Evolutionary conservation across 441 rosid genomes (phyloP).

Genomic region (Capsella rubella): DNA sequence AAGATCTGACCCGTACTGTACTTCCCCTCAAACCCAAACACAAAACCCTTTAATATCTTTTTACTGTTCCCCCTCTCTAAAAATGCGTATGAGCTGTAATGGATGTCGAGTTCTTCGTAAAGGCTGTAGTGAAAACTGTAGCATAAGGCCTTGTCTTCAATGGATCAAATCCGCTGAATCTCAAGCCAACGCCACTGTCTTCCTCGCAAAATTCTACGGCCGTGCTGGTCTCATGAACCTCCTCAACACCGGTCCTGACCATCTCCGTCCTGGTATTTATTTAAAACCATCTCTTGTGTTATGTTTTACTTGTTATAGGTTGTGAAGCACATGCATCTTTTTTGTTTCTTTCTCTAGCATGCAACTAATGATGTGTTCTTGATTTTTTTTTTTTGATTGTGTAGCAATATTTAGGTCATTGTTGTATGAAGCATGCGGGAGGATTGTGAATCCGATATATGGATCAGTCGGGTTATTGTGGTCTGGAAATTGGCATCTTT

Average conservation of each 20-base stretch:
- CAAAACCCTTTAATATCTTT: not conserved
- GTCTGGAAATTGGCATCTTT: slow-evolving; percentile 79
- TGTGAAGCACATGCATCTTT: too few species aligned
- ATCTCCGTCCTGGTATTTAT: slow-evolving; percentile 68
- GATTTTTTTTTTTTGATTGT: not conserved
- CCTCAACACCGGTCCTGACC: slow-evolving; percentile 74
- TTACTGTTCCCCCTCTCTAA: slow-evolving; percentile 6
- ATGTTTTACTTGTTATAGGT: not conserved
- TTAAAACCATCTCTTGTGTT: not conserved
- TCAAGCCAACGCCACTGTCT: slow-evolving; percentile 81
- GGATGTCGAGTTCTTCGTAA: slow-evolving; percentile 81
- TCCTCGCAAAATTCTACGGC: slow-evolving; percentile 79
- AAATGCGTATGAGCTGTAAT: slow-evolving; percentile 84
- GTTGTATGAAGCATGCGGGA: slow-evolving; percentile 79
- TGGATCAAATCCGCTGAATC: slow-evolving; percentile 76
- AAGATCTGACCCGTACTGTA: slow-evolving; percentile 23
- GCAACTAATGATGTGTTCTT: not conserved
- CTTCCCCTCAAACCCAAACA: slow-evolving; percentile 16
- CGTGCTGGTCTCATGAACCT: slow-evolving; percentile 84
- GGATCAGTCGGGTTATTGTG: slow-evolving; percentile 79
- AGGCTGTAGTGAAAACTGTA: slow-evolving; percentile 75
- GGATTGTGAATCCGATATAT: slow-evolving; percentile 78
- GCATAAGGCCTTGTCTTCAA: slow-evolving; percentile 70
- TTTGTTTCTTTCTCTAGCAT: not conserved
- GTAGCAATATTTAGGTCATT: slow-evolving; percentile 72